Evolutionary conservation across 2,329 filamentous ascomycete species (phyloP).

Genomic region (Aureobasidium sp.): DNA sequence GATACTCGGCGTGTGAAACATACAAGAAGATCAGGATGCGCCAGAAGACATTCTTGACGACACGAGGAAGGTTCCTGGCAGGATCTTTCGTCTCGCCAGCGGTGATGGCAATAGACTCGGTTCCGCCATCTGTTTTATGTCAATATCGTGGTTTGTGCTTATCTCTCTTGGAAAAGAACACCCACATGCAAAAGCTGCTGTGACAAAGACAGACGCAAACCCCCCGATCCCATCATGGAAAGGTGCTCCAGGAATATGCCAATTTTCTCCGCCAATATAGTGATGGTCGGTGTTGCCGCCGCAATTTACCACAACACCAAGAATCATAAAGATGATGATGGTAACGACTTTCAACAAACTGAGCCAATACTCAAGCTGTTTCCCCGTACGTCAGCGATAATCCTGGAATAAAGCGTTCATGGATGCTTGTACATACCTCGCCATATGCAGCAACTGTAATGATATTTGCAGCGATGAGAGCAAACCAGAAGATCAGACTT

Average conservation of each 20-base stretch:
- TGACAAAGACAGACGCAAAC: slow-evolving; percentile 57
- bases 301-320: slow-evolving; percentile 52
- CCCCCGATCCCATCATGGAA: slow-evolving; percentile 58
- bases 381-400: not conserved
- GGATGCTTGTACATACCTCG: slow-evolving; percentile 32
- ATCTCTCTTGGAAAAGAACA: no score
- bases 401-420: not conserved
- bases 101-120: no score
- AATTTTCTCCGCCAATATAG: slow-evolving; percentile 64
- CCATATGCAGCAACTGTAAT: slow-evolving; percentile 47
- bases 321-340: slow-evolving; percentile 52
- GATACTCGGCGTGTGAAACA: no score
- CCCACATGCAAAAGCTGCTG: slow-evolving; percentile 47
- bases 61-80: no score
- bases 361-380: slow-evolving; percentile 48
- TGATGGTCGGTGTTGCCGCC: slow-evolving; percentile 57
- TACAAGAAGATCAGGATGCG: no score
- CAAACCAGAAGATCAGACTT: slow-evolving; percentile 52
- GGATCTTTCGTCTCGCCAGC: no score
- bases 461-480: slow-evolving; percentile 46
- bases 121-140: not conserved
- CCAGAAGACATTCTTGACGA: no score
- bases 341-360: slow-evolving; percentile 46
- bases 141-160: no score
- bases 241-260: slow-evolving; percentile 51